These are phyloP conservation scores for Caryopteris hybrid DNA, from an alignment of 305 asterid species.

Conservation along the genomic window DNA sequence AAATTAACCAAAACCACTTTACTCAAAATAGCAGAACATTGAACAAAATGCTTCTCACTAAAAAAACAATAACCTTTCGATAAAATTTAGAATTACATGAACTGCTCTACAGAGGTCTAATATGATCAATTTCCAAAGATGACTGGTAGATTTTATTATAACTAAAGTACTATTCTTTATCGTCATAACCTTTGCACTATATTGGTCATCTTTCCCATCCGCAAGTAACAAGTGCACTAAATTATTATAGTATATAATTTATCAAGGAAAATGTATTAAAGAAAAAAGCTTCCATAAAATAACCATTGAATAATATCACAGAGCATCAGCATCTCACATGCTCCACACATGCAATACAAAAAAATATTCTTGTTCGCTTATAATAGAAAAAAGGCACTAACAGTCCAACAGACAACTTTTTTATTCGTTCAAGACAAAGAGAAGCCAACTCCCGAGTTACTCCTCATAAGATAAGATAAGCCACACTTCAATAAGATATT, in stretches of 20 bases:
- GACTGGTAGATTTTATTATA: too few species aligned
- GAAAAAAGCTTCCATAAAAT: not conserved
- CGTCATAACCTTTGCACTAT: not conserved
- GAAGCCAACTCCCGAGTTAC: constrained; percentile 16
- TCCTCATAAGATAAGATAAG: not conserved
- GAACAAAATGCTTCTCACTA: too few species aligned
- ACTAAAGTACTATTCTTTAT: not conserved
- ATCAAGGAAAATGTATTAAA: not conserved
- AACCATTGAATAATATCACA: not conserved
- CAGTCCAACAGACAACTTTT: too few species aligned
- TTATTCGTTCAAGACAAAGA: not conserved
- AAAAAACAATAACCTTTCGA: too few species aligned
- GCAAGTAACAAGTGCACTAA: not conserved
- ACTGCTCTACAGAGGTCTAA: not conserved
- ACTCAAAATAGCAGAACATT: too few species aligned
- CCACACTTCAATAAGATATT: constrained; percentile 4
- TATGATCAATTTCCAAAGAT: not conserved
- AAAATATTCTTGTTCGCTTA: not conserved
- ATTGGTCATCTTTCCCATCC: not conserved
- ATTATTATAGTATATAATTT: not conserved
- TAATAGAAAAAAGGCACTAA: not conserved
- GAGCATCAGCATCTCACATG: constrained; percentile 18
- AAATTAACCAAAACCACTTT: not conserved
- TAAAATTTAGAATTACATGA: not conserved
- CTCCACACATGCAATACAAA: constrained; percentile 17